phyloP scores from a whole-genome alignment of 805 yeast species.

The Candida adriatica region DNA sequence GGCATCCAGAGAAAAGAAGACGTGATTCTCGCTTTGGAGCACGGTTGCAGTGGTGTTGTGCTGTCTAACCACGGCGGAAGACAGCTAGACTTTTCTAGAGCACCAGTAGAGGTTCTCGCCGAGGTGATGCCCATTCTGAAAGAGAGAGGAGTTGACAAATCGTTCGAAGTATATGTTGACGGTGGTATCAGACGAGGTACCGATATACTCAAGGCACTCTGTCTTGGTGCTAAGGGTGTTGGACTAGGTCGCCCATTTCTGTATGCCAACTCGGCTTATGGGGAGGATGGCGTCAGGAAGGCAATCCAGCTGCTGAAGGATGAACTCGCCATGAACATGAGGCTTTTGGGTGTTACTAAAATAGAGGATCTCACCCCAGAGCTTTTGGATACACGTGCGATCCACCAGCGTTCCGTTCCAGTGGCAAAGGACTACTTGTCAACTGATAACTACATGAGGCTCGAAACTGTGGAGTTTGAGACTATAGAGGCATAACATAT shows the following conservation, averaged over 20 bases:
- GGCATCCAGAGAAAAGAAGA: slow-evolving; percentile 86
- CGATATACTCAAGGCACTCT: slow-evolving; percentile 58
- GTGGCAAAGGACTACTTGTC: slow-evolving; percentile 54
- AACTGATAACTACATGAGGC: slow-evolving; percentile 47
- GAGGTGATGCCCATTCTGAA: slow-evolving; percentile 54
- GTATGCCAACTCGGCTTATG: slow-evolving; percentile 57
- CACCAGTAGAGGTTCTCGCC: slow-evolving; percentile 68
- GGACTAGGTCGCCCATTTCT: slow-evolving; percentile 65
- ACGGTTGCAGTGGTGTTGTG: slow-evolving; percentile 73
- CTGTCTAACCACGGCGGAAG: slow-evolving; percentile 88
- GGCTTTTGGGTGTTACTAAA: slow-evolving; percentile 66
- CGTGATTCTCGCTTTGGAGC: slow-evolving; percentile 62
- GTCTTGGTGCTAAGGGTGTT: slow-evolving; percentile 65
- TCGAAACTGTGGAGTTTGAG: slow-evolving; percentile 45
- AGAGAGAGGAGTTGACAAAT: slow-evolving; percentile 38
- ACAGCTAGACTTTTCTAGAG: slow-evolving; percentile 76
- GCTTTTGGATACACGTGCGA: slow-evolving; percentile 49
- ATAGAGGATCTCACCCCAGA: slow-evolving; percentile 53
- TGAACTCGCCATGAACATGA: slow-evolving; percentile 72
- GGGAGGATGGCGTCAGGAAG: slow-evolving; percentile 56
- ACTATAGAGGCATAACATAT: too few species aligned
- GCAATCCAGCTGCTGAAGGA: slow-evolving; percentile 57
- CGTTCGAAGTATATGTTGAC: slow-evolving; percentile 54
- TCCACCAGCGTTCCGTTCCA: slow-evolving; percentile 33
- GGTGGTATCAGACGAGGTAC: slow-evolving; percentile 69